A percentile compares a stretch with the other conserved stretches of the same genome.
These are phyloP conservation scores for Triticum turgidum DNA, from an alignment of 176 grass and related monocot genomes.

Conservation along the genomic window DNA sequence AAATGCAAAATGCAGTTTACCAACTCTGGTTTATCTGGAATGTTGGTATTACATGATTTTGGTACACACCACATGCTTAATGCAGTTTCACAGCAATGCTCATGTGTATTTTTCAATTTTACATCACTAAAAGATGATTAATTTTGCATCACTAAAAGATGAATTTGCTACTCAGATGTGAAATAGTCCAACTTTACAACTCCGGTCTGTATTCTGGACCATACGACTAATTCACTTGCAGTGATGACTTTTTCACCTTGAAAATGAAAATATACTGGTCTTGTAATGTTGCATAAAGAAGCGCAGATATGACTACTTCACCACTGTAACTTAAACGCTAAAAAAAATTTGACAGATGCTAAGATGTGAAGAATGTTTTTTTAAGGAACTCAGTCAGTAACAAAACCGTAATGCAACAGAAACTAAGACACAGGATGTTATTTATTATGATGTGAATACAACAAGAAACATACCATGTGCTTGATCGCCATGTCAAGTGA, in stretches of 20 bases:
- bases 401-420: not conserved
- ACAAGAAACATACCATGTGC: slow-evolving; percentile 77
- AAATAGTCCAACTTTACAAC: not conserved
- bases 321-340: slow-evolving; percentile 4
- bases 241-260: not conserved
- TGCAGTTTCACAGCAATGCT: not conserved
- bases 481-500: slow-evolving; percentile 97
- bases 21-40: not conserved
- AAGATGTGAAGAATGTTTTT: not conserved
- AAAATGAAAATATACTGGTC: slow-evolving; percentile 1
- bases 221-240: not conserved
- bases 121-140: not conserved
- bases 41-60: not conserved
- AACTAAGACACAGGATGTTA: not conserved
- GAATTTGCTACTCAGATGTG: not conserved
- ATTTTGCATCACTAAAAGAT: not conserved
- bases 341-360: not conserved
- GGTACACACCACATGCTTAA: not conserved
- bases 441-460: slow-evolving; percentile 21
- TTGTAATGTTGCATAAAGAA: not conserved
- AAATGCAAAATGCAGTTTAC: not conserved
- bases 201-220: not conserved
- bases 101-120: not conserved
- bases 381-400: not conserved
- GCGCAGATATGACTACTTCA: not conserved